Evolutionary conservation across 2,329 filamentous ascomycete genomes (phyloP).

Genomic region (Fusarium pilosicola): DNA sequence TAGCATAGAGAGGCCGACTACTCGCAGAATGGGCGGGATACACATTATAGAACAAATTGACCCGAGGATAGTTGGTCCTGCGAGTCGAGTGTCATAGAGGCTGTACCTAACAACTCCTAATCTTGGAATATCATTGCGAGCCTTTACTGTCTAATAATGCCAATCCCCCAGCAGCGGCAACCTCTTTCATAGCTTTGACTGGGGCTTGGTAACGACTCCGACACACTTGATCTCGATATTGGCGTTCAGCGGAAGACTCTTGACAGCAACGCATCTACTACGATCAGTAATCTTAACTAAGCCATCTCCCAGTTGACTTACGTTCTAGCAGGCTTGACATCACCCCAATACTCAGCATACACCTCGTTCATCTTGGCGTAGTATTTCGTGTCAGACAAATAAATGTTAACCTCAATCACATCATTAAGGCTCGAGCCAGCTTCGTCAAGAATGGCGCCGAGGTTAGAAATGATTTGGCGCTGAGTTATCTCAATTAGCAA

Average conservation of each 20-base stretch:
- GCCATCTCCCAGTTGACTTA: conserved; percentile 2
- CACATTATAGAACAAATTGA: rapidly evolving
- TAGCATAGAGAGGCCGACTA: too few species aligned
- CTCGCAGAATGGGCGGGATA: too few species aligned
- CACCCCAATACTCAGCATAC: conserved; percentile 73
- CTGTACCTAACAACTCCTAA: neutral
- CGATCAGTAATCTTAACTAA: neutral
- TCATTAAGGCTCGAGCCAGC: conserved; percentile 71
- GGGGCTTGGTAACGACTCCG: conserved; percentile 35
- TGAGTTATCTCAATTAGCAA: conserved; percentile 4
- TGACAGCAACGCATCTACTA: conserved; percentile 46
- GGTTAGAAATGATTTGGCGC: conserved; percentile 73
- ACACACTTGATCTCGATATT: conserved; percentile 48
- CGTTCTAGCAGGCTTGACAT: conserved; percentile 55
- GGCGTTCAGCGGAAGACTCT: conserved; percentile 44
- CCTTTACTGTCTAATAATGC: rapidly evolving
- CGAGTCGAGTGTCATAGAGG: neutral
- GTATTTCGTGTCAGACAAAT: conserved; percentile 76
- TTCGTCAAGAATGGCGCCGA: conserved; percentile 74
- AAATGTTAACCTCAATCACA: conserved; percentile 78
- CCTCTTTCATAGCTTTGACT: conserved; percentile 16
- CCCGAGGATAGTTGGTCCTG: neutral
- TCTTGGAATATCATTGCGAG: rapidly evolving
- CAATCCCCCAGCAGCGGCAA: rapidly evolving
- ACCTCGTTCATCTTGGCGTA: conserved; percentile 79